These are phyloP conservation scores for Metschnikowia baotianmanensis DNA, from an alignment of 805 yeast genomes.

Conservation along the genomic window DNA sequence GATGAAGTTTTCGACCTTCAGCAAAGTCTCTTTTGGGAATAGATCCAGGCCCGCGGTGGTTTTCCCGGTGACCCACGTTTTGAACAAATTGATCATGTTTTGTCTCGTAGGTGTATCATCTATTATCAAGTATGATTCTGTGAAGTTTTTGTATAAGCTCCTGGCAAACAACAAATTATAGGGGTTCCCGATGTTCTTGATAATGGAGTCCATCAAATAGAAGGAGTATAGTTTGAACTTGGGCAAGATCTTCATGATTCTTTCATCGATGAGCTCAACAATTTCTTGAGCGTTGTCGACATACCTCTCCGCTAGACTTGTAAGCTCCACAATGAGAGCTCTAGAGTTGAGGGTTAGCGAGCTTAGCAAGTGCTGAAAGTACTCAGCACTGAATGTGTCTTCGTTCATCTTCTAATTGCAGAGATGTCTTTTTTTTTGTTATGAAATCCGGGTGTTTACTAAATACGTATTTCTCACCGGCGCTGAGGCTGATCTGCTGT, in stretches of 20 bases:
- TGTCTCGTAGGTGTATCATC: conserved; percentile 41
- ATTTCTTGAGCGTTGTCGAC: conserved; percentile 34
- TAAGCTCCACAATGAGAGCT: conserved; percentile 38
- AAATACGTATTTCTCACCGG: too few species aligned
- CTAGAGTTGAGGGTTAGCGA: conserved; percentile 38
- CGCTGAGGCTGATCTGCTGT: too few species aligned
- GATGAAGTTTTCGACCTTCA: conserved; percentile 37
- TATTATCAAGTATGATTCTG: conserved; percentile 39
- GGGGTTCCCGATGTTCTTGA: conserved; percentile 44
- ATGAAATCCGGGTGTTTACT: too few species aligned
- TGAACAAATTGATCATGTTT: conserved; percentile 38
- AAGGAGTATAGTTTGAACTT: conserved; percentile 34
- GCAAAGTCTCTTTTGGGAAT: conserved; percentile 30
- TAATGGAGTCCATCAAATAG: conserved; percentile 41
- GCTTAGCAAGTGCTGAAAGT: conserved; percentile 30
- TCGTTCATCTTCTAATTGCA: conserved; percentile 12
- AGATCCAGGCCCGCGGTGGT: conserved; percentile 35
- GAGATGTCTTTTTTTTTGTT: background rate
- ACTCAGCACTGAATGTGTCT: conserved; percentile 27
- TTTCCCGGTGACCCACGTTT: conserved; percentile 38
- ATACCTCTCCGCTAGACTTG: conserved; percentile 35
- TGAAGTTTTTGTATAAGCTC: conserved; percentile 34
- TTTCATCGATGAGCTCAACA: conserved; percentile 32
- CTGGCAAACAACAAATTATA: conserved; percentile 38
- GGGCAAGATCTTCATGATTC: conserved; percentile 38